Conservation (phyloP, 176 grass and related monocot species). For the Oryza glaberrima region DNA sequence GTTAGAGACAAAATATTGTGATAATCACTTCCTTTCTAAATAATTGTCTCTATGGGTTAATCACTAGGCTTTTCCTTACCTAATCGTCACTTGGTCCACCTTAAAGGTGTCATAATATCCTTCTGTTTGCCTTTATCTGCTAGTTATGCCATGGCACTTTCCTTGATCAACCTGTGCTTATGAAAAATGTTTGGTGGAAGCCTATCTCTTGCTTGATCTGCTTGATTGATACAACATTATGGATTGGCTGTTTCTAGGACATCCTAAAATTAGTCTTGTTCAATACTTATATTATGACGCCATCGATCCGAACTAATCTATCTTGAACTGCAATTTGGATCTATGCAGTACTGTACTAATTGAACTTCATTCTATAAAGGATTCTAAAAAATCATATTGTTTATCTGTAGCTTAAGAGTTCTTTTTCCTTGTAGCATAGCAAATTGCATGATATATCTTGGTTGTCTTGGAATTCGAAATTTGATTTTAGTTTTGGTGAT, state of each 20-base stretch:
- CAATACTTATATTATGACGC: neutral
- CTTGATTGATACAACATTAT: neutral
- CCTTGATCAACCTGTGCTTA: neutral
- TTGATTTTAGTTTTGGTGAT: conserved; percentile 6
- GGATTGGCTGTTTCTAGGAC: neutral
- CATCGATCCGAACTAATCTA: neutral
- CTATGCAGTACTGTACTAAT: neutral
- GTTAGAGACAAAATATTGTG: conserved; percentile 5
- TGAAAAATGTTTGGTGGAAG: neutral
- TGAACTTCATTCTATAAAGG: neutral
- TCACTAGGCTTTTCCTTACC: neutral
- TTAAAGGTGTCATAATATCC: neutral
- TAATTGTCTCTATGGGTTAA: neutral
- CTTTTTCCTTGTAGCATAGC: neutral
- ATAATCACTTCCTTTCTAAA: neutral
- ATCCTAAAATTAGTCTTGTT: neutral
- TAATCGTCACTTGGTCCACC: neutral
- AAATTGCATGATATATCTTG: neutral
- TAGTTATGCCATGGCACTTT: neutral
- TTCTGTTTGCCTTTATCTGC: neutral
- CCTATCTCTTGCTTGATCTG: neutral
- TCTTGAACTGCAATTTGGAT: neutral
- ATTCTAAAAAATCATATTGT: neutral
- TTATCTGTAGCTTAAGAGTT: neutral
- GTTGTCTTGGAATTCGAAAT: conserved; percentile 21